phyloP scores from a whole-genome alignment of 305 asterid genomes.

The Salvia sclarea region DNA sequence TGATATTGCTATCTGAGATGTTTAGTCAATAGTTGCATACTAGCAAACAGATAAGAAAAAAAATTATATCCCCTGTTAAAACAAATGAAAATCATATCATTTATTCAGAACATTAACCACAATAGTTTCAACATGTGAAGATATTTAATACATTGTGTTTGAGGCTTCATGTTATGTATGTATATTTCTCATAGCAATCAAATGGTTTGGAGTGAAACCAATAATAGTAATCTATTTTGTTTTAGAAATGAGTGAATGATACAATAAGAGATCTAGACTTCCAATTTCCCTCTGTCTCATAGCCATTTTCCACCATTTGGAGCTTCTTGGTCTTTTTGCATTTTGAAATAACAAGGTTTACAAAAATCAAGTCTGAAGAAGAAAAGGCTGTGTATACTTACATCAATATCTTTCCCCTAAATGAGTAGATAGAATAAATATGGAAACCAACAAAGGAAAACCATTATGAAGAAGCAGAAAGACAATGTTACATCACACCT shows the following conservation, averaged over 20 bases:
- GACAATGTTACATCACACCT: neutral
- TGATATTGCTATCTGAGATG: neutral
- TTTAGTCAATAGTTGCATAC: neutral
- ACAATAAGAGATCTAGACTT: slow-evolving; percentile 3
- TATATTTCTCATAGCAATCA: slow-evolving; percentile 11
- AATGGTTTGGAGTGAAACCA: neutral
- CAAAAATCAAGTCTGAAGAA: neutral
- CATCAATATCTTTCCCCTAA: neutral
- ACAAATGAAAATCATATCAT: neutral
- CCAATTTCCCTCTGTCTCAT: neutral
- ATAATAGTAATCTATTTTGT: neutral
- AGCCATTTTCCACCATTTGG: slow-evolving; percentile 2
- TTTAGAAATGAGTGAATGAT: neutral
- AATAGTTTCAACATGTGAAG: too few species aligned
- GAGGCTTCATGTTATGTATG: slow-evolving; percentile 9
- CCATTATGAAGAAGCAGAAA: neutral
- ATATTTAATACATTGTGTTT: too few species aligned
- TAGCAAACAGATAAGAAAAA: neutral
- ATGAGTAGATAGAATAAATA: slow-evolving; percentile 1
- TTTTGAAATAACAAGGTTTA: slow-evolving; percentile 5
- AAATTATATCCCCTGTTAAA: neutral
- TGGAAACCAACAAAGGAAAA: slow-evolving; percentile 6
- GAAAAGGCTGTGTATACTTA: neutral
- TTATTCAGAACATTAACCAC: neutral
- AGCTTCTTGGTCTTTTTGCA: neutral